These are phyloP conservation scores for Babjeviella inositovora DNA, from an alignment of 805 yeast species.

Conservation along the genomic window DNA sequence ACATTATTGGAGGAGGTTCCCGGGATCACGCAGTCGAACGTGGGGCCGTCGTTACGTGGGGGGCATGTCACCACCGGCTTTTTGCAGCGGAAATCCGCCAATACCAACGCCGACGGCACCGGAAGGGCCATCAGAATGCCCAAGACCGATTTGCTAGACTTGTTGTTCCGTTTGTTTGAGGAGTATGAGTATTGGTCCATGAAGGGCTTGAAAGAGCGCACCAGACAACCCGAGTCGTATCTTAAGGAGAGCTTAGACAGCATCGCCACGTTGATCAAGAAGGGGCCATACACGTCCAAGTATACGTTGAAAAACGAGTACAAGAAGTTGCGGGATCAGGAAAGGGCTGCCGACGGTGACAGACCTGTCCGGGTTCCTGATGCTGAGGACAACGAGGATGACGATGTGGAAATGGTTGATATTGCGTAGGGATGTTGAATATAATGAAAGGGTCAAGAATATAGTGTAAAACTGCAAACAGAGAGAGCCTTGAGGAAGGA, in stretches of 20 bases:
- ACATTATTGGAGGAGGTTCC: slow-evolving; percentile 67
- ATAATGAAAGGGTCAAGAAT: slow-evolving; percentile 2
- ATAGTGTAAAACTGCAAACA: not conserved
- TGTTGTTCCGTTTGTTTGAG: slow-evolving; percentile 78
- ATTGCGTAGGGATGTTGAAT: slow-evolving; percentile 19
- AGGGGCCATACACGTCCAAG: slow-evolving; percentile 91
- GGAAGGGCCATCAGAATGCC: slow-evolving; percentile 93
- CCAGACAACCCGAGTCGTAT: slow-evolving; percentile 90
- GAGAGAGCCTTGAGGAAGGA: too few species aligned
- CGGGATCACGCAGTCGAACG: slow-evolving; percentile 76
- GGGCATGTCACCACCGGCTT: slow-evolving; percentile 15
- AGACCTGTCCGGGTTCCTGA: slow-evolving; percentile 13
- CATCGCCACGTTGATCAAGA: slow-evolving; percentile 78
- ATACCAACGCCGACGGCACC: slow-evolving; percentile 29
- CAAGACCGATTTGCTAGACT: slow-evolving; percentile 76
- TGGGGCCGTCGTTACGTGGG: slow-evolving; percentile 59
- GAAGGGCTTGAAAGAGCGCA: slow-evolving; percentile 85
- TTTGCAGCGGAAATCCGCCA: slow-evolving; percentile 27
- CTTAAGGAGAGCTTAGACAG: slow-evolving; percentile 81
- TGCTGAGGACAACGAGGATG: slow-evolving; percentile 49
- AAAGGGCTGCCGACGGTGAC: slow-evolving; percentile 34
- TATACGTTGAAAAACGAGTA: slow-evolving; percentile 85
- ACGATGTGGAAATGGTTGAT: slow-evolving; percentile 66
- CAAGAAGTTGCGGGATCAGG: slow-evolving; percentile 63
- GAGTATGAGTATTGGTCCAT: slow-evolving; percentile 94